Evolutionary conservation across 345 rosid genomes (phyloP).

Genomic region (Physaria fendleri): DNA sequence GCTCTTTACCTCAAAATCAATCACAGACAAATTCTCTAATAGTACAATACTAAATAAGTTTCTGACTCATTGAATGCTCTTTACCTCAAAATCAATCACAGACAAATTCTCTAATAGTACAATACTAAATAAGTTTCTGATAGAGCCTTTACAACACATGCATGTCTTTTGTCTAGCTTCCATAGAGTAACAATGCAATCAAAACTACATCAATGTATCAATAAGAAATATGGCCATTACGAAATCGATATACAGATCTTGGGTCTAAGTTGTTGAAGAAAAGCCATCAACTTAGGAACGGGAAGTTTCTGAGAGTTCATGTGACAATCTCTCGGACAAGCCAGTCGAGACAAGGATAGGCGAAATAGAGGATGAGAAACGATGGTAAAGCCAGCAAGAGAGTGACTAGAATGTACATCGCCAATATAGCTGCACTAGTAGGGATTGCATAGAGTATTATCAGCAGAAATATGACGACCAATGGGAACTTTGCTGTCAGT

Average conservation of each 20-base stretch:
- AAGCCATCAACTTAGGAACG: not conserved
- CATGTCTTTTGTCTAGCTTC: not conserved
- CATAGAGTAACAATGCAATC: slow-evolving; percentile 3
- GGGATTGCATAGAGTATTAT: slow-evolving; percentile 80
- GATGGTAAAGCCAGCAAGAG: not conserved
- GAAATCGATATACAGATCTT: not conserved
- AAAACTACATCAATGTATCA: not conserved
- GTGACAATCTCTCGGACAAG: slow-evolving; percentile 75
- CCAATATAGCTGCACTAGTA: slow-evolving; percentile 75
- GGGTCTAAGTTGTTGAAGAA: not conserved
- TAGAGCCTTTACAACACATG: not conserved
- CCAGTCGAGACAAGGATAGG: slow-evolving; percentile 83
- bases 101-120: not conserved
- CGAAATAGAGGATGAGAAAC: slow-evolving; percentile 72
- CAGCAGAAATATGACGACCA: slow-evolving; percentile 72
- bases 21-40: not conserved
- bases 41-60: slow-evolving; percentile 10
- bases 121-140: slow-evolving; percentile 10
- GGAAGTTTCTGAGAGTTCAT: slow-evolving; percentile 20
- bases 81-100: slow-evolving; percentile 1
- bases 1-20: slow-evolving; percentile 4
- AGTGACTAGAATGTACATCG: slow-evolving; percentile 42
- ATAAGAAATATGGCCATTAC: not conserved
- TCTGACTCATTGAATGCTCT: no score
- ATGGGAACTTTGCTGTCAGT: slow-evolving; percentile 80